Evolutionary conservation across 148 eudicot species (phyloP).

Genomic region (Rhododendron kiyosumense): DNA sequence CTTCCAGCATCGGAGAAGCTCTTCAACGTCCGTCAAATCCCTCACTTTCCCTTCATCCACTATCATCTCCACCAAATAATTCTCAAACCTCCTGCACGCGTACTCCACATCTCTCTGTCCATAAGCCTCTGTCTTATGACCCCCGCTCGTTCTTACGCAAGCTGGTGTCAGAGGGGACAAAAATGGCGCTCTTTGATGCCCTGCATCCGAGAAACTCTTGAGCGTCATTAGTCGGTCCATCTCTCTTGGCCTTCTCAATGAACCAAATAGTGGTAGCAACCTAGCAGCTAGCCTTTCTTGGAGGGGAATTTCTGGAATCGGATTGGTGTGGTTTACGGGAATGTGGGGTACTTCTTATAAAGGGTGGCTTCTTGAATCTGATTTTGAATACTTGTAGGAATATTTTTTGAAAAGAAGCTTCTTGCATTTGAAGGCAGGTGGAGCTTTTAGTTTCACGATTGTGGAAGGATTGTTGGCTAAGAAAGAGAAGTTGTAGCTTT

Average conservation of each 20-base stretch:
- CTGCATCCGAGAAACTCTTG: conserved; percentile 40
- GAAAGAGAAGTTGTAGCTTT: conserved; percentile 6
- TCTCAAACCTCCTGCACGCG: conserved; percentile 70
- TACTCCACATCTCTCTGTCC: conserved; percentile 41
- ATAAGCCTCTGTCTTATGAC: conserved; percentile 19
- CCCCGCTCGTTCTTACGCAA: conserved; percentile 24
- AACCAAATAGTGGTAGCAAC: conserved; percentile 33
- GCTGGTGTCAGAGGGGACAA: conserved; percentile 67
- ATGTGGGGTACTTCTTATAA: conserved; percentile 18
- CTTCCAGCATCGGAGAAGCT: conserved; percentile 77
- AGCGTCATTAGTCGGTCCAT: conserved; percentile 44
- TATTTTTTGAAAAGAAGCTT: conserved; percentile 45
- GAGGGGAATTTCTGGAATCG: conserved; percentile 13
- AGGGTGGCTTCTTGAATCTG: conserved; percentile 32
- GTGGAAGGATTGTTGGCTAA: conserved; percentile 17
- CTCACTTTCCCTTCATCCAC: conserved; percentile 61
- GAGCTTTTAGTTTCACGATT: conserved; percentile 27
- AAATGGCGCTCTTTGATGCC: conserved; percentile 40
- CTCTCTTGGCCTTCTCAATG: conserved; percentile 35
- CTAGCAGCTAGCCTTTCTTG: conserved; percentile 30
- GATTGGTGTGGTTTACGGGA: background rate
- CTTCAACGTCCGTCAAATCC: conserved; percentile 74
- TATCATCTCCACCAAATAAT: conserved; percentile 68
- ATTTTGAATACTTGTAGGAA: conserved; percentile 28
- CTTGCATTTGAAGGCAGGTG: conserved; percentile 55